A percentile compares a stretch with the other conserved stretches of the same genome.
Evolutionary conservation across 106 monocot genomes (phyloP).

Genomic region (Gastrodia elata): DNA sequence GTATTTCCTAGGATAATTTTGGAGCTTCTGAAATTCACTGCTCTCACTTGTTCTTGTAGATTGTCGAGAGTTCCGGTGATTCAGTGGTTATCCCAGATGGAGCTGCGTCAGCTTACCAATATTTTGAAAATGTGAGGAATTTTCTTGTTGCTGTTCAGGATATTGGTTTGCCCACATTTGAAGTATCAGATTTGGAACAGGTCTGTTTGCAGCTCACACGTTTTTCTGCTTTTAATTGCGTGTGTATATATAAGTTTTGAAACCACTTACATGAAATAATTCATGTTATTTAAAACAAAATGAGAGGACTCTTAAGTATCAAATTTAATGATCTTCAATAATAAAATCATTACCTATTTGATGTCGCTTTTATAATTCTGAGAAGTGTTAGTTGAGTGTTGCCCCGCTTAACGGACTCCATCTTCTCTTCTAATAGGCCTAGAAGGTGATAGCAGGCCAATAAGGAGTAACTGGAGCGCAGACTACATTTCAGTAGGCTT

Average conservation of each 20-base stretch:
- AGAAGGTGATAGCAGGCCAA: no score
- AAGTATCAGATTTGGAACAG: slow-evolving; percentile 95
- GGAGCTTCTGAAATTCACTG: neutral
- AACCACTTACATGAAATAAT: neutral
- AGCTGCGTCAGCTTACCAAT: slow-evolving; percentile 87
- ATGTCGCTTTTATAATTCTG: neutral
- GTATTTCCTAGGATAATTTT: neutral
- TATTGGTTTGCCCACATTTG: slow-evolving; percentile 80
- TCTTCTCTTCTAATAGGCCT: no score
- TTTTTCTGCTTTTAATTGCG: no score
- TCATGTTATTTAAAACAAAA: neutral
- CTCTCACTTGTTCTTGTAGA: slow-evolving; percentile 24
- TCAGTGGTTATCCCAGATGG: slow-evolving; percentile 59
- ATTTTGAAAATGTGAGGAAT: slow-evolving; percentile 96
- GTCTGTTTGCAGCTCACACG: slow-evolving; percentile 21
- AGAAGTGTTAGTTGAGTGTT: no score
- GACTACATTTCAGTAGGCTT: no score
- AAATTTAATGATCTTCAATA: neutral
- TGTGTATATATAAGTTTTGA: no score
- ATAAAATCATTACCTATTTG: neutral
- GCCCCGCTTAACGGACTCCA: no score
- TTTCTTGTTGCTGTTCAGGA: slow-evolving; percentile 78
- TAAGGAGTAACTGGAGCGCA: no score
- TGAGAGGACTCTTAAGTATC: neutral
- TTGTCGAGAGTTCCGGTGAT: slow-evolving; percentile 65